These are phyloP conservation scores for Taiozyma sp. DNA, from an alignment of 1,139 yeast species.

Conservation along the genomic window DNA sequence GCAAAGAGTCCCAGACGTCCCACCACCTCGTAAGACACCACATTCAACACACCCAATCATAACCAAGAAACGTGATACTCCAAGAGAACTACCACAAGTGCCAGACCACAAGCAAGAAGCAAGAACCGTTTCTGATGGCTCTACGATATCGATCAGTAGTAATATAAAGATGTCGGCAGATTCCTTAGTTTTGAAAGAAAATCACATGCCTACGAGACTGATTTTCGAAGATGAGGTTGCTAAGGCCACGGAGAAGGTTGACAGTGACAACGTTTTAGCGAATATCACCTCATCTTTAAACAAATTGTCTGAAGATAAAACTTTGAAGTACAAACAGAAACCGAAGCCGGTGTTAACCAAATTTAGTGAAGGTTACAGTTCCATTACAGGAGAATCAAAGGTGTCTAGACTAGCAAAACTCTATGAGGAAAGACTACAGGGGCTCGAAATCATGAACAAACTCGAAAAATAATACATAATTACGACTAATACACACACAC, in stretches of 20 bases:
- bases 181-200: not conserved
- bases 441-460: constrained; percentile 16
- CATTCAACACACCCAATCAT: not conserved
- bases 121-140: not conserved
- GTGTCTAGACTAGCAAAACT: constrained; percentile 22
- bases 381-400: constrained; percentile 22
- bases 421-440: constrained; percentile 23
- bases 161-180: not conserved
- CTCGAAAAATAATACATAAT: constrained; percentile 8
- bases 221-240: not conserved
- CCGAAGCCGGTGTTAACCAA: constrained; percentile 11
- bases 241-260: constrained; percentile 1
- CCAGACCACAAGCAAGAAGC: not conserved
- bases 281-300: constrained; percentile 21
- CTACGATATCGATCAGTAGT: not conserved
- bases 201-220: not conserved
- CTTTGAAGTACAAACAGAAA: constrained; percentile 3
- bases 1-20: constrained; percentile 6
- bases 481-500: not conserved
- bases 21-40: constrained; percentile 10
- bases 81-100: not conserved
- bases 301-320: constrained; percentile 5
- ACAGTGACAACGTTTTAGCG: constrained; percentile 9
- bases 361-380: constrained; percentile 23
- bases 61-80: not conserved